These are phyloP conservation scores for Piedraia hortae DNA, from an alignment of 2,329 filamentous ascomycete genomes.

Conservation along the genomic window DNA sequence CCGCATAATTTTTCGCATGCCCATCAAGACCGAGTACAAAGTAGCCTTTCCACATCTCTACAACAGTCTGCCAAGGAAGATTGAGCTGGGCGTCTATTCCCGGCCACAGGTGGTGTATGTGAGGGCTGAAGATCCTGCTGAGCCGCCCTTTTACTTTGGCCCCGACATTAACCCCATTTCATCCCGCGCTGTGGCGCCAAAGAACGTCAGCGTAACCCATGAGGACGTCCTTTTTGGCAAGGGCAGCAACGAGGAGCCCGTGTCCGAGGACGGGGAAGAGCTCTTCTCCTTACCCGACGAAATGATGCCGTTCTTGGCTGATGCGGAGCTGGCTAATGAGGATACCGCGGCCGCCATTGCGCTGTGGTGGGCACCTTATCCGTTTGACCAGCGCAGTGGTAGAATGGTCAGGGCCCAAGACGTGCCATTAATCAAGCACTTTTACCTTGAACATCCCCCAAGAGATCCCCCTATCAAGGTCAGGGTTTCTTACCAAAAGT, in stretches of 20 bases:
- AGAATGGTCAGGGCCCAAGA: conserved; percentile 93
- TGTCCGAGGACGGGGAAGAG: conserved; percentile 14
- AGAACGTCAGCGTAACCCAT: conserved; percentile 73
- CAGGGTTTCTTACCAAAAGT: conserved; percentile 89
- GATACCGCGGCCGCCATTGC: conserved; percentile 80
- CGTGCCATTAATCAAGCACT: conserved; percentile 89
- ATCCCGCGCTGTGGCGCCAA: conserved; percentile 73
- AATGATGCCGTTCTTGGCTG: conserved; percentile 64
- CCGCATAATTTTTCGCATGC: conserved; percentile 89
- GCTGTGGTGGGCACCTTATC: conserved; percentile 94
- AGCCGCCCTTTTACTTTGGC: conserved; percentile 94
- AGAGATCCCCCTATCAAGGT: conserved; percentile 85
- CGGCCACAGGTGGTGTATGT: conserved; percentile 82
- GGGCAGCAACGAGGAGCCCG: conserved; percentile 57
- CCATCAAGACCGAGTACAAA: conserved; percentile 82
- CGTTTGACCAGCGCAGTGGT: conserved; percentile 80
- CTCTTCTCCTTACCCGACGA: conserved; percentile 45
- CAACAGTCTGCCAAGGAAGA: conserved; percentile 83
- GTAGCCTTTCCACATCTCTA: conserved; percentile 89
- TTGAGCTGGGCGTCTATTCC: conserved; percentile 81
- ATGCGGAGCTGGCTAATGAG: conserved; percentile 67
- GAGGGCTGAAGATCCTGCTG: conserved; percentile 57
- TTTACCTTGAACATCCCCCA: conserved; percentile 90
- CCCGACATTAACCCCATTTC: conserved; percentile 96
- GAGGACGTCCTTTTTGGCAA: conserved; percentile 81